Conservation (phyloP, 768 basidiomycete genomes). For the Tulasnella calospora region DNA sequence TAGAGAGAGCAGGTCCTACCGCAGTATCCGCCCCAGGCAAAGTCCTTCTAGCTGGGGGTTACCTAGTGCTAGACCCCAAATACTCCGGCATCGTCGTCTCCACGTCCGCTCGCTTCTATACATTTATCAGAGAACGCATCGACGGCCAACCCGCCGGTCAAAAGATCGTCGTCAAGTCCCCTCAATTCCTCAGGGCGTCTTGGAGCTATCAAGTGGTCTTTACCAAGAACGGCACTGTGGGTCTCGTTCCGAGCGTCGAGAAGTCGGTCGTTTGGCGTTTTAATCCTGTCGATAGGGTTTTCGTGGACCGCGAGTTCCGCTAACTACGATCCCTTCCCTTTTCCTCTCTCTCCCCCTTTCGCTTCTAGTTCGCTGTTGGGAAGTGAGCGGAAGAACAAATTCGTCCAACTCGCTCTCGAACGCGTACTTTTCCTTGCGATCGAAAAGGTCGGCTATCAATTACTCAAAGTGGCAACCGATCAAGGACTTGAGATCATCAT, state of each 20-base stretch:
- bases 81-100: conserved; percentile 87
- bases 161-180: conserved; percentile 71
- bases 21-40: conserved; percentile 91
- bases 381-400: conserved; percentile 67
- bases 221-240: conserved; percentile 10
- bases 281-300: not conserved
- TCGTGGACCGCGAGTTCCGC: not conserved
- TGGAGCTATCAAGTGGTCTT: conserved; percentile 63
- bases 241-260: conserved; percentile 9
- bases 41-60: conserved; percentile 91
- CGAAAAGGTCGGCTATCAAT: conserved; percentile 50
- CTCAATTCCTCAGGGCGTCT: conserved; percentile 77
- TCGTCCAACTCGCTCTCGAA: conserved; percentile 84
- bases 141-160: not conserved
- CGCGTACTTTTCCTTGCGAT: conserved; percentile 63
- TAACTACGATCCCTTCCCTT: not conserved
- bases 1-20: conserved; percentile 38
- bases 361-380: not conserved
- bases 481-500: conserved; percentile 71
- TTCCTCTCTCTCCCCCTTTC: too few species aligned
- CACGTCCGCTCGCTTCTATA: conserved; percentile 91
- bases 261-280: conserved; percentile 17
- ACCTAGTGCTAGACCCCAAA: conserved; percentile 85
- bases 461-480: conserved; percentile 44
- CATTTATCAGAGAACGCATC: conserved; percentile 51